These are phyloP conservation scores for Linanthus parryae DNA, from an alignment of 148 eudicot species.

Conservation along the genomic window DNA sequence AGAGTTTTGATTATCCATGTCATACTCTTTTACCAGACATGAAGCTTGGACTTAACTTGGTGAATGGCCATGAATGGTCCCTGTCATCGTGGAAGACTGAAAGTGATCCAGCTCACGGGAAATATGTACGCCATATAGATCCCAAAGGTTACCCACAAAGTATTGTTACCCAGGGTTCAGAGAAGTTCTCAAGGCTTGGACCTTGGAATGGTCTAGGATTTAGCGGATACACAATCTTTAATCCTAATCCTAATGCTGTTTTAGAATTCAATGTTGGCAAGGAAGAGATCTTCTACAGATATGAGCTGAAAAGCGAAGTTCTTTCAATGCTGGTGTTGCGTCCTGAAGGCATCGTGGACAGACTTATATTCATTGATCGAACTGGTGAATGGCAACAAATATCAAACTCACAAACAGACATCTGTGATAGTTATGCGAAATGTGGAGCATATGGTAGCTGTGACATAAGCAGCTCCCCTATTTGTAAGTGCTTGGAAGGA, in stretches of 20 bases:
- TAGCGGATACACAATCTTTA: conserved; percentile 1
- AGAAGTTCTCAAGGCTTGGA: background rate
- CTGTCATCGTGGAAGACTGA: conserved; percentile 12
- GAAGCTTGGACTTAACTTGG: conserved; percentile 21
- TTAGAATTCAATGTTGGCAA: background rate
- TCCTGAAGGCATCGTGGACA: background rate
- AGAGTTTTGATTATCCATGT: conserved; percentile 30
- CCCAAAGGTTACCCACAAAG: conserved; percentile 6
- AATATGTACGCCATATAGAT: conserved; percentile 4
- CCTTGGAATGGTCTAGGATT: conserved; percentile 15
- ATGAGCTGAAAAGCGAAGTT: background rate
- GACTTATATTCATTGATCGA: conserved; percentile 1
- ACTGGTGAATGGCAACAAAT: background rate
- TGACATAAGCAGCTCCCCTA: background rate
- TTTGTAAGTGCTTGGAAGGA: conserved; percentile 1
- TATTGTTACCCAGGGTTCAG: background rate
- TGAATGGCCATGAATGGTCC: conserved; percentile 4
- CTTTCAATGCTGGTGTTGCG: conserved; percentile 6
- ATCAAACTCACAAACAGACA: background rate
- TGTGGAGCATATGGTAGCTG: conserved; percentile 10
- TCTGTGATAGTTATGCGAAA: background rate
- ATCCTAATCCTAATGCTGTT: background rate
- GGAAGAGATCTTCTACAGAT: background rate
- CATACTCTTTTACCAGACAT: conserved; percentile 26
- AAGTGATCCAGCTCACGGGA: conserved; percentile 8